Evolutionary conservation across 140 eudicot species (phyloP).

Genomic region (Erigeron philadelphicus): DNA sequence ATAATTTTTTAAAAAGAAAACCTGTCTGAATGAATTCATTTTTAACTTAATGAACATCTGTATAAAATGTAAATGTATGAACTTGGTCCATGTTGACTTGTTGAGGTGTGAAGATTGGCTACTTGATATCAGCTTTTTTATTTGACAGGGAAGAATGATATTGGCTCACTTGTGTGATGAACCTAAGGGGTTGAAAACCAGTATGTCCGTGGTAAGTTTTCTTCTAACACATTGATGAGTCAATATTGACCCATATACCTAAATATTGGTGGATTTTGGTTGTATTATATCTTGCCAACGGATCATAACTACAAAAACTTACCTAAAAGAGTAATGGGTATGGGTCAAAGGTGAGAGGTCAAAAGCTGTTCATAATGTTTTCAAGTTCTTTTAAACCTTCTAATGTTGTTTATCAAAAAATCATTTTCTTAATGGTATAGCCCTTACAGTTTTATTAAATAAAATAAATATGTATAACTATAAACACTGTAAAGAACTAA

Average conservation of each 20-base stretch:
- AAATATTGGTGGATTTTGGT: not conserved
- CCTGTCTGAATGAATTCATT: not conserved
- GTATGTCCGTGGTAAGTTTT: conserved; percentile 78
- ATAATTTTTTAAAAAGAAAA: too few relatives aligned
- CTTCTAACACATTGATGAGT: not conserved
- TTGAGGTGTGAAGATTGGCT: not conserved
- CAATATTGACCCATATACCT: not conserved
- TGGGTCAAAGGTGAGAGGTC: not conserved
- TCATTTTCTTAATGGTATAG: too few relatives aligned
- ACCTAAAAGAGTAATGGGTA: too few relatives aligned
- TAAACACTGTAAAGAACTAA: too few relatives aligned
- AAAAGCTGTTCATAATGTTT: not conserved
- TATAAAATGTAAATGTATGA: not conserved
- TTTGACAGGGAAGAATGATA: conserved; percentile 92
- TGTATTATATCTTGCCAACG: not conserved
- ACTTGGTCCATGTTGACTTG: not conserved
- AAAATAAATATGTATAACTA: too few relatives aligned
- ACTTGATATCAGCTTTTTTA: not conserved
- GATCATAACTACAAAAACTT: too few relatives aligned
- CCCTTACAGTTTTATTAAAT: too few relatives aligned
- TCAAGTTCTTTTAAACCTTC: not conserved
- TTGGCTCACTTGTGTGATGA: conserved; percentile 97
- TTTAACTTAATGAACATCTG: not conserved
- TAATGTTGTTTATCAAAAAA: too few relatives aligned
- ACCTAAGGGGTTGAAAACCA: conserved; percentile 96